Percentiles rank a stretch among this genome's conserved stretches.
Conservation (phyloP, 1,284 basidiomycete genomes). For the Ustilago loliicola region DNA sequence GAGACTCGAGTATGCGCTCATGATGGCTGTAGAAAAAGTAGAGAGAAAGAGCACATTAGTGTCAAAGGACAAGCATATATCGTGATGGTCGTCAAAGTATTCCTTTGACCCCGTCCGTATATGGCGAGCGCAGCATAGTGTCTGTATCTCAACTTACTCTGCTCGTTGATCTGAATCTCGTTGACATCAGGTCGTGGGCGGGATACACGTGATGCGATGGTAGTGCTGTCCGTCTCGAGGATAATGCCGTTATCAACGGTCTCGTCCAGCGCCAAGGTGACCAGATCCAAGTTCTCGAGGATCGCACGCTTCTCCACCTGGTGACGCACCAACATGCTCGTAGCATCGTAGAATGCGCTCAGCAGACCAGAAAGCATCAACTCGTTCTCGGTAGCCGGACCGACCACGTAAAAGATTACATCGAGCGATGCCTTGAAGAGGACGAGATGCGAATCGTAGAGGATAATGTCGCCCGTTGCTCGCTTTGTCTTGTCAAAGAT, state of each 20-base stretch:
- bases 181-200: constrained; percentile 91
- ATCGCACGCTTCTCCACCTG: constrained; percentile 95
- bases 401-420: constrained; percentile 94
- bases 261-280: constrained; percentile 93
- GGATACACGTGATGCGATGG: constrained; percentile 94
- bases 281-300: constrained; percentile 93
- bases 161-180: constrained; percentile 99
- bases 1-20: constrained; percentile 70
- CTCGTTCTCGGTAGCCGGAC: constrained; percentile 90
- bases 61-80: background rate
- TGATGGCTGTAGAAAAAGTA: constrained; percentile 56
- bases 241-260: constrained; percentile 98
- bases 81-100: background rate
- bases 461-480: constrained; percentile 81
- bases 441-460: constrained; percentile 90
- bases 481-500: constrained; percentile 83
- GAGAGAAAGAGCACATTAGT: constrained; percentile 71
- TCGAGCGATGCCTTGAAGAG: constrained; percentile 95
- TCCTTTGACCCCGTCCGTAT: background rate
- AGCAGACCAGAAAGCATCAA: constrained; percentile 92
- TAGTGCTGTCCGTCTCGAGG: constrained; percentile 93
- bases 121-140: background rate
- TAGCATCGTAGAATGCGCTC: constrained; percentile 85
- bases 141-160: constrained; percentile 71
- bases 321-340: constrained; percentile 82